Evolutionary conservation across 148 eudicot species (phyloP).

Genomic region (Persicaria maculosa): DNA sequence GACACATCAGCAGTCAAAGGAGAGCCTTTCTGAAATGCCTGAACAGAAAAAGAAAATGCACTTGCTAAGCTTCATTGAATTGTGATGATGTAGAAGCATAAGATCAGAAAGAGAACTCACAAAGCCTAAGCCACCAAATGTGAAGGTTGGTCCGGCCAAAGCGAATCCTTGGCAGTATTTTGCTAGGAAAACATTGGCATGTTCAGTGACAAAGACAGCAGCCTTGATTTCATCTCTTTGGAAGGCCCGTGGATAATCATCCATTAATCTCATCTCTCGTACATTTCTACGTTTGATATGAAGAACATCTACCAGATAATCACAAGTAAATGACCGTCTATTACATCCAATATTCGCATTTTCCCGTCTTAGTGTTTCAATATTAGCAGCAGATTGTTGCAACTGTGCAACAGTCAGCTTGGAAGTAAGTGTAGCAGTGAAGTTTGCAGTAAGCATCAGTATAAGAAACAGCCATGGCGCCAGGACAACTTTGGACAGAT

Average conservation of each 20-base stretch:
- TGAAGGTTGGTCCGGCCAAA: conserved; percentile 20
- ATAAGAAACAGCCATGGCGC: conserved; percentile 29
- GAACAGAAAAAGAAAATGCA: not conserved
- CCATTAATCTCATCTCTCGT: conserved; percentile 5
- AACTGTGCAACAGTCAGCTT: conserved; percentile 23
- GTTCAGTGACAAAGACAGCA: conserved; percentile 29
- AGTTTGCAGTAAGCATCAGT: conserved; percentile 21
- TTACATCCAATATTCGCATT: too few relatives aligned
- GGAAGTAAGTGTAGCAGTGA: conserved; percentile 27
- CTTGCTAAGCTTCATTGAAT: too few relatives aligned
- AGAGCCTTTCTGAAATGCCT: too few relatives aligned
- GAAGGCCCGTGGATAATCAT: conserved; percentile 22
- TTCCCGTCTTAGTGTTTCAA: too few relatives aligned
- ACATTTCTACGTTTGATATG: conserved; percentile 18
- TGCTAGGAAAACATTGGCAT: conserved; percentile 32
- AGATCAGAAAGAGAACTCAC: conserved; percentile 5
- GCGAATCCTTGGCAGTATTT: conserved; percentile 24
- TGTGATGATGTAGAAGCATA: too few relatives aligned
- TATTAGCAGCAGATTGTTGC: conserved; percentile 12
- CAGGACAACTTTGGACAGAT: conserved; percentile 23
- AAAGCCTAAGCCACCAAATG: conserved; percentile 33
- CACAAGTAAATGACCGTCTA: too few relatives aligned
- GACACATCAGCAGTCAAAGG: too few relatives aligned
- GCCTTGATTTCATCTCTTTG: conserved; percentile 27
- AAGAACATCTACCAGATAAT: conserved; percentile 21